Conservation (phyloP, 2,329 filamentous ascomycete species). For the Colletotrichum euphorbiae region DNA sequence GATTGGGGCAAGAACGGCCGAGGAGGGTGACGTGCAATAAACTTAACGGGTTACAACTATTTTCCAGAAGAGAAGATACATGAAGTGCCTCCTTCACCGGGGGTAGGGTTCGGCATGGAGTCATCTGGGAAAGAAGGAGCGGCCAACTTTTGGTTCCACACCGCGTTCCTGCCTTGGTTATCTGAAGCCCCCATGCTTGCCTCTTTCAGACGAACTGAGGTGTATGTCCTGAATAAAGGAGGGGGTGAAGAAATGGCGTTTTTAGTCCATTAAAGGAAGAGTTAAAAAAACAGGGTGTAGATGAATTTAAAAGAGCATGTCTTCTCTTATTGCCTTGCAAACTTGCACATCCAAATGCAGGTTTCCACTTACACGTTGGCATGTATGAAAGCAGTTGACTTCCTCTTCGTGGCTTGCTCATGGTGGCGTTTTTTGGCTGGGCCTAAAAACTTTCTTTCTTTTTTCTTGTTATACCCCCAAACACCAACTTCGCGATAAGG, state of each 20-base stretch:
- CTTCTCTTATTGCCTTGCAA: conserved; percentile 2
- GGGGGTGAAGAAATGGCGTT: not conserved
- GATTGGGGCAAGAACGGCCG: not conserved
- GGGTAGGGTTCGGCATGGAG: not conserved
- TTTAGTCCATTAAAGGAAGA: not conserved
- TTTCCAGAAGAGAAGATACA: not conserved
- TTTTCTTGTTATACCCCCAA: not conserved
- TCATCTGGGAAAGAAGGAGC: conserved; percentile 12
- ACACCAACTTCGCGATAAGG: conserved; percentile 13
- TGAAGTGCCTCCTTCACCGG: not conserved
- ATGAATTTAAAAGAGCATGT: not conserved
- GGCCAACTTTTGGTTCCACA: not conserved
- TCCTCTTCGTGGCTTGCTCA: conserved; percentile 20
- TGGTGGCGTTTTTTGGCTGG: conserved; percentile 8
- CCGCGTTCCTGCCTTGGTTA: conserved; percentile 13
- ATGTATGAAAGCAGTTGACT: conserved; percentile 25
- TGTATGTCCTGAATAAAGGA: conserved; percentile 5
- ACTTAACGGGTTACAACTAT: not conserved
- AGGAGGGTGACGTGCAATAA: not conserved
- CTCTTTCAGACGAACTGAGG: conserved; percentile 9
- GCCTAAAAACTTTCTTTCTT: not conserved
- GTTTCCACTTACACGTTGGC: conserved; percentile 26
- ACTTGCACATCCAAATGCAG: conserved; percentile 24
- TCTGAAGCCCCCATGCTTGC: not conserved
- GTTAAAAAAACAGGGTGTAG: not conserved